phyloP scores from a whole-genome alignment of 1,284 basidiomycete genomes.

The Quambalaria eucalypti region DNA sequence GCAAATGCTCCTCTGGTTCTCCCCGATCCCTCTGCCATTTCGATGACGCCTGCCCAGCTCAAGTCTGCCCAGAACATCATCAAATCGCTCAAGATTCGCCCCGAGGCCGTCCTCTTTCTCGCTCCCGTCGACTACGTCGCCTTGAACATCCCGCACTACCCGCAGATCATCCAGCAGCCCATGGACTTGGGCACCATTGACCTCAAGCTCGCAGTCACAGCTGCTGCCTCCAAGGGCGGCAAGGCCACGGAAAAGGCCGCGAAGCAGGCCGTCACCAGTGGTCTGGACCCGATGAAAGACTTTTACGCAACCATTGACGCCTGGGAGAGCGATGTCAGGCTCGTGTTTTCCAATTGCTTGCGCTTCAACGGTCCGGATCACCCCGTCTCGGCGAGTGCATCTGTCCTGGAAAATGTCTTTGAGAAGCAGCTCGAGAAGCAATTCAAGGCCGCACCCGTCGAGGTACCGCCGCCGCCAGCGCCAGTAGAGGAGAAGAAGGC shows the following conservation, averaged over 20 bases:
- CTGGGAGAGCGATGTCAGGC: constrained; percentile 41
- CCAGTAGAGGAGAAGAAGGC: constrained; percentile 37
- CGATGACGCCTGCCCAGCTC: constrained; percentile 56
- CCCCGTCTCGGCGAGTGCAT: constrained; percentile 66
- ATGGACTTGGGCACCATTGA: constrained; percentile 96
- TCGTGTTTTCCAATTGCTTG: constrained; percentile 75
- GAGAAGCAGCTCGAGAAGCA: constrained; percentile 84
- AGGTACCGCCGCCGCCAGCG: background rate
- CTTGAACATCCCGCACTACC: constrained; percentile 84
- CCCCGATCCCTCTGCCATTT: constrained; percentile 15
- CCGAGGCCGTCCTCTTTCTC: constrained; percentile 73
- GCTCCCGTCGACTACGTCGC: constrained; percentile 82
- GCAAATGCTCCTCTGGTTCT: background rate
- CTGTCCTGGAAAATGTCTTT: constrained; percentile 71
- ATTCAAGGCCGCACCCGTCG: constrained; percentile 48
- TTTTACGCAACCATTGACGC: constrained; percentile 24
- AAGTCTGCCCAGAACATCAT: constrained; percentile 72
- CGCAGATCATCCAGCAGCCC: constrained; percentile 72
- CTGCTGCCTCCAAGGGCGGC: constrained; percentile 25
- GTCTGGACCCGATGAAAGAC: constrained; percentile 27
- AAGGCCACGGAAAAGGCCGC: constrained; percentile 36
- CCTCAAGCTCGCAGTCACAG: constrained; percentile 55
- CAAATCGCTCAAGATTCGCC: constrained; percentile 74
- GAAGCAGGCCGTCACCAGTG: constrained; percentile 23
- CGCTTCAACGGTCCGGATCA: constrained; percentile 87